phyloP scores from a whole-genome alignment of 495 filamentous ascomycete genomes.

The Penicillium bialowiezense region DNA sequence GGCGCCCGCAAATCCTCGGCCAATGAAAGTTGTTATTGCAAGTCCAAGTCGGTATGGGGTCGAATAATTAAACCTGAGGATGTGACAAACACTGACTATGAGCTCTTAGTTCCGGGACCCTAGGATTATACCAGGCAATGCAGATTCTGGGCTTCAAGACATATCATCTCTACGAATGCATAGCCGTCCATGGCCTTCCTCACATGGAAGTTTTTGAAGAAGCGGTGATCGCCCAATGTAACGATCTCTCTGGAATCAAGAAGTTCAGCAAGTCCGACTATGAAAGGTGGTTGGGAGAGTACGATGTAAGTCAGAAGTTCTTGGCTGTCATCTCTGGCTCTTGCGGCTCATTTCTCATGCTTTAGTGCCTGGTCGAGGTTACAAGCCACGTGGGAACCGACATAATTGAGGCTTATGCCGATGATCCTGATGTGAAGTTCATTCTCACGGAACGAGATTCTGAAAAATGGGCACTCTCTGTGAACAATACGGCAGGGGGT shows the following conservation, averaged over 20 bases:
- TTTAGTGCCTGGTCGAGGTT: slow-evolving; percentile 24
- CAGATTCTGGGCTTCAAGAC: slow-evolving; percentile 21
- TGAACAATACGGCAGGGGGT: slow-evolving; percentile 18
- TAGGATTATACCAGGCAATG: slow-evolving; percentile 21
- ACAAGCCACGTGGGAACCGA: slow-evolving; percentile 14
- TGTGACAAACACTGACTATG: not conserved
- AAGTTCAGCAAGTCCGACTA: slow-evolving; percentile 12
- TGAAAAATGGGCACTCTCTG: slow-evolving; percentile 20
- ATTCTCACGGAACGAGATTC: slow-evolving; percentile 25
- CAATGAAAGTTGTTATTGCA: slow-evolving; percentile 21
- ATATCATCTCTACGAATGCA: slow-evolving; percentile 22
- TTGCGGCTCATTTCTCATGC: not conserved
- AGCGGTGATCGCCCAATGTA: slow-evolving; percentile 11
- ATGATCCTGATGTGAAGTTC: slow-evolving; percentile 29
- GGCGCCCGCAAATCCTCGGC: slow-evolving; percentile 3
- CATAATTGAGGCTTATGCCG: slow-evolving; percentile 11
- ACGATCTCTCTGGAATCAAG: slow-evolving; percentile 16
- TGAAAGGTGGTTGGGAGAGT: slow-evolving; percentile 21
- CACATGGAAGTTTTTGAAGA: slow-evolving; percentile 21
- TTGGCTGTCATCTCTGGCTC: no score
- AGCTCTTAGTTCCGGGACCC: slow-evolving; percentile 17
- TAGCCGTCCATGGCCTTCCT: not conserved
- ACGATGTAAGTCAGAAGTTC: slow-evolving; percentile 14
- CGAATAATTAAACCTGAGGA: no score
- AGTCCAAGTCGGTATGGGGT: slow-evolving; percentile 20